Percentiles rank a stretch among this genome's conserved stretches.
phyloP scores from a whole-genome alignment of 352 stramenopile species.

The Globisporangium irregulare region DNA sequence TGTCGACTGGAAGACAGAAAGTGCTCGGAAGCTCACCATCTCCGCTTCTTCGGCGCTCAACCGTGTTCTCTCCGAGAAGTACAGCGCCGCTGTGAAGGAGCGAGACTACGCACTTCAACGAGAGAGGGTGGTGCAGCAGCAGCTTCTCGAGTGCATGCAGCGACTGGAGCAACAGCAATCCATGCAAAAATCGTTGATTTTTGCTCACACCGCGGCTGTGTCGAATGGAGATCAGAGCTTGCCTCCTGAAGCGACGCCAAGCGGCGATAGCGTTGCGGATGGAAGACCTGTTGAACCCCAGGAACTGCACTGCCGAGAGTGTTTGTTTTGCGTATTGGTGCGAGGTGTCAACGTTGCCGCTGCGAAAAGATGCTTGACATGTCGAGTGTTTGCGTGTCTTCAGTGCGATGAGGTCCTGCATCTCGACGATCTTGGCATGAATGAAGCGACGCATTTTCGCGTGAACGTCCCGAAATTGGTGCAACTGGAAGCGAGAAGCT shows the following conservation, averaged over 20 bases:
- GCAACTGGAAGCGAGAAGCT: neutral
- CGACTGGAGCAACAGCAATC: constrained; percentile 18
- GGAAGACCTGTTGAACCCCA: neutral
- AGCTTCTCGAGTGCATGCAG: constrained; percentile 28
- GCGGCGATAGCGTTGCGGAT: neutral
- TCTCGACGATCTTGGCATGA: constrained; percentile 61
- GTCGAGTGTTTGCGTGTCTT: constrained; percentile 38
- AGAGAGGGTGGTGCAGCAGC: constrained; percentile 25
- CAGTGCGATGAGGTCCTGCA: constrained; percentile 50
- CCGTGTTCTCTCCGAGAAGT: constrained; percentile 41
- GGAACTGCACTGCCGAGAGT: constrained; percentile 12
- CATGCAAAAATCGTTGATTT: neutral
- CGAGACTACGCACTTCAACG: constrained; percentile 39
- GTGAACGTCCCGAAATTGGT: constrained; percentile 24
- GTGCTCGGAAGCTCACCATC: neutral
- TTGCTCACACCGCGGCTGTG: too few relatives aligned
- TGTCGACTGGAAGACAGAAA: constrained; percentile 10
- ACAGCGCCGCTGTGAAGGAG: constrained; percentile 32
- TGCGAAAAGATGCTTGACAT: constrained; percentile 45
- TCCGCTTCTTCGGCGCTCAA: constrained; percentile 26
- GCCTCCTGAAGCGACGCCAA: neutral
- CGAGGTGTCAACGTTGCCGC: constrained; percentile 9
- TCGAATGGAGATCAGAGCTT: constrained; percentile 6
- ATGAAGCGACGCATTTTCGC: constrained; percentile 43
- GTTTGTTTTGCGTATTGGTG: constrained; percentile 34